Evolutionary conservation across 805 yeast genomes (phyloP).

Genomic region (Hanseniaspora hatyaiensis): DNA sequence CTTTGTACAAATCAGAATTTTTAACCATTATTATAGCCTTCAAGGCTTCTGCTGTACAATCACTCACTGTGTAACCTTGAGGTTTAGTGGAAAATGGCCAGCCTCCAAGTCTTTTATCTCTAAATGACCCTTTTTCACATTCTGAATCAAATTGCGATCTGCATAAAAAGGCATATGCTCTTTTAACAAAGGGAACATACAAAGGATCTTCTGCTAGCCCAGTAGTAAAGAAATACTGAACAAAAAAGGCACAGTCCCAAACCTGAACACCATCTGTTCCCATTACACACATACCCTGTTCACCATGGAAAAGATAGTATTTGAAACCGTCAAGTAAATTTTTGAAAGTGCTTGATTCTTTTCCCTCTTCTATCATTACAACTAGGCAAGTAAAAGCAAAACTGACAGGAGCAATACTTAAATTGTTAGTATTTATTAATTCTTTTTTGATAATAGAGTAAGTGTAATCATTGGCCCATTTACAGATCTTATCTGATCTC

Average conservation of each 20-base stretch:
- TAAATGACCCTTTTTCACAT: conserved; percentile 60
- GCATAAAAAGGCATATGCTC: conserved; percentile 59
- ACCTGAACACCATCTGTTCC: conserved; percentile 97
- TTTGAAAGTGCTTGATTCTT: conserved; percentile 47
- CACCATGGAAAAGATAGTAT: conserved; percentile 73
- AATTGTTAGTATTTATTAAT: conserved; percentile 58
- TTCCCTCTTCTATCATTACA: conserved; percentile 57
- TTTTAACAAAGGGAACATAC: conserved; percentile 50
- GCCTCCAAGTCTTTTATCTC: conserved; percentile 78
- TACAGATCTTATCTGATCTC: conserved; percentile 63
- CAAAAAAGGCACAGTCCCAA: conserved; percentile 90
- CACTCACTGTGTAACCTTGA: conserved; percentile 94
- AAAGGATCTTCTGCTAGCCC: conserved; percentile 64
- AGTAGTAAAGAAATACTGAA: conserved; percentile 70
- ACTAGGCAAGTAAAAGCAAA: conserved; percentile 75
- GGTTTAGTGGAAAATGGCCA: conserved; percentile 95
- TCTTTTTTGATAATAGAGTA: conserved; percentile 64
- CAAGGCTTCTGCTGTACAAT: conserved; percentile 91
- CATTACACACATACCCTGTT: conserved; percentile 83
- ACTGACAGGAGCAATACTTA: conserved; percentile 89
- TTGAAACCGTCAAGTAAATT: conserved; percentile 48
- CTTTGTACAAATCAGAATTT: conserved; percentile 42
- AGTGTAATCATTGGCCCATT: conserved; percentile 40
- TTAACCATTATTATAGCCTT: conserved; percentile 90
- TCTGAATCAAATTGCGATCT: conserved; percentile 78